Percentiles rank a stretch among this genome's conserved stretches.
Conservation (phyloP, 345 rosid genomes). For the Schrenkiella parvula region DNA sequence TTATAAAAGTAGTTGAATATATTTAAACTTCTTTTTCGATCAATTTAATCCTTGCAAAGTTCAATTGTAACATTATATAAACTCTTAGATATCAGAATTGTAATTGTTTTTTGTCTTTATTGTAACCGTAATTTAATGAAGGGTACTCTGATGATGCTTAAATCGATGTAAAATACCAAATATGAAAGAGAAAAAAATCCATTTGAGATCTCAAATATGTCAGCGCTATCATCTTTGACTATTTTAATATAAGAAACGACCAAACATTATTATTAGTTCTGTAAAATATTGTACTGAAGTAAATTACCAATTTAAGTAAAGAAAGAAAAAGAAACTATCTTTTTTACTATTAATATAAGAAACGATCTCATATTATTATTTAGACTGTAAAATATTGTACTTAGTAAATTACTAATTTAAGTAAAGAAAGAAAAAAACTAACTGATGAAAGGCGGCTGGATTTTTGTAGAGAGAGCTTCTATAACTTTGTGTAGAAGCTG, state of each 20-base stretch:
- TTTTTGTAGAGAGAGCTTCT: conserved; percentile 50
- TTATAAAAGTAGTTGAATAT: conserved; percentile 1
- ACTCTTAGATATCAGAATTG: background rate
- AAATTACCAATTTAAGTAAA: background rate
- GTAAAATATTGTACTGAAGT: background rate
- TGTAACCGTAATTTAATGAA: background rate
- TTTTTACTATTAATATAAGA: background rate
- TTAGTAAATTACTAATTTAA: background rate
- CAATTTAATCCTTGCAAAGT: background rate
- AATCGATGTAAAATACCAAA: conserved; percentile 1
- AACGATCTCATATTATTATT: background rate
- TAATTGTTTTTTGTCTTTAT: background rate
- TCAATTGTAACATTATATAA: background rate
- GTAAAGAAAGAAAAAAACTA: background rate
- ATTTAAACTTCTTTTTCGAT: background rate
- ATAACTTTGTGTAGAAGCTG: conserved; percentile 39
- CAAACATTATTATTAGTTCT: background rate
- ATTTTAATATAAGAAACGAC: background rate
- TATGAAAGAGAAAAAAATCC: background rate
- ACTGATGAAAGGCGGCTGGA: conserved; percentile 60
- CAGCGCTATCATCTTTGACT: conserved; percentile 9
- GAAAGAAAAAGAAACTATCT: conserved; percentile 32
- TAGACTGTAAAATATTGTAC: background rate
- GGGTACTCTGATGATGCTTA: background rate
- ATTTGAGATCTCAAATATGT: background rate